A percentile compares a stretch with the other conserved stretches of the same genome.
Evolutionary conservation across 805 yeast genomes (phyloP).

Genomic region (Kurtzmaniella fragi): DNA sequence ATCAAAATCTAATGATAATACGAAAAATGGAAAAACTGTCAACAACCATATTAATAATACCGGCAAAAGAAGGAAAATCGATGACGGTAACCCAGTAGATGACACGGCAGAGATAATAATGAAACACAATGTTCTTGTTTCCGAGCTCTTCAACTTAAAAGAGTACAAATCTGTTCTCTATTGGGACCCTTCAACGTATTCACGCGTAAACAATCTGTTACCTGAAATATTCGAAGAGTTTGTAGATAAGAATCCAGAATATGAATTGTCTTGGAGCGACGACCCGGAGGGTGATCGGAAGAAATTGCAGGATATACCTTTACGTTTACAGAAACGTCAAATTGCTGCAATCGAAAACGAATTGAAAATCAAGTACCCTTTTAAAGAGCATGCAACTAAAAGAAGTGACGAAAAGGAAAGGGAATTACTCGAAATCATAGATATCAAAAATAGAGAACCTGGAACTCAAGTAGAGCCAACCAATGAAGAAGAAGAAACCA

Average conservation of each 20-base stretch:
- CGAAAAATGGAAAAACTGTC: not conserved
- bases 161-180: conserved; percentile 57
- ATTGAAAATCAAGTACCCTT: conserved; percentile 31
- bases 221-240: conserved; percentile 31
- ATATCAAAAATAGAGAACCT: conserved; percentile 1
- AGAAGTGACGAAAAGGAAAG: conserved; percentile 17
- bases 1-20: not conserved
- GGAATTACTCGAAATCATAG: conserved; percentile 10
- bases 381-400: conserved; percentile 23
- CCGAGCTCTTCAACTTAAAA: conserved; percentile 60
- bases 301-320: conserved; percentile 28
- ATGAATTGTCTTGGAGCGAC: conserved; percentile 29
- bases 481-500: not conserved
- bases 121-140: conserved; percentile 44
- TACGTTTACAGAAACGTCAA: conserved; percentile 35
- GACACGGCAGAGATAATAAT: conserved; percentile 35
- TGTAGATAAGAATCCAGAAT: conserved; percentile 16
- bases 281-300: conserved; percentile 13
- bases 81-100: not conserved
- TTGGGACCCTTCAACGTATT: conserved; percentile 51
- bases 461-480: not conserved
- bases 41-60: not conserved
- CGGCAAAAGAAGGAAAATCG: conserved; percentile 9
- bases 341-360: conserved; percentile 28
- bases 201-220: conserved; percentile 11